phyloP scores from a whole-genome alignment of 345 rosid species.

The Syzygium aqueum region DNA sequence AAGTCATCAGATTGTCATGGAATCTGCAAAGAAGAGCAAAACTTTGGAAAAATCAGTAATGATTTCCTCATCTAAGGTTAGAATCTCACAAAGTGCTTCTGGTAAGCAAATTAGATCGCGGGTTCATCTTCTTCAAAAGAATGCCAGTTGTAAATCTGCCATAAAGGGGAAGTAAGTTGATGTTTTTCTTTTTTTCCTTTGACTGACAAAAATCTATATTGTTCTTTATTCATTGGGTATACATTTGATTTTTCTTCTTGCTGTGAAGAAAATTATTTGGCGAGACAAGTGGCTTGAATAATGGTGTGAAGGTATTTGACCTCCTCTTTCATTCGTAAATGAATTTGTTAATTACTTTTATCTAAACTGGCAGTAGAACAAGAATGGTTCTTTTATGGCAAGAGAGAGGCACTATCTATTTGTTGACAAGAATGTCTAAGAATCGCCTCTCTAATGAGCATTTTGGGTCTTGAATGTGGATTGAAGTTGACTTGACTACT shows the following conservation, averaged over 20 bases:
- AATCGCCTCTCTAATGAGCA: background rate
- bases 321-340: background rate
- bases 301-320: slow-evolving; percentile 38
- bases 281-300: slow-evolving; percentile 23
- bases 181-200: background rate
- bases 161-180: slow-evolving; percentile 35
- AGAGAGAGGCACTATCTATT: background rate
- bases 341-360: background rate
- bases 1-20: slow-evolving; percentile 9
- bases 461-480: background rate
- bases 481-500: background rate
- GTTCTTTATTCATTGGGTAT: background rate
- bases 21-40: slow-evolving; percentile 27
- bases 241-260: background rate
- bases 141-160: slow-evolving; percentile 20
- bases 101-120: slow-evolving; percentile 24
- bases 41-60: slow-evolving; percentile 15
- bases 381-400: background rate
- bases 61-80: slow-evolving; percentile 20
- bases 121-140: slow-evolving; percentile 20
- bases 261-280: slow-evolving; percentile 51
- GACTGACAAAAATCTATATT: background rate
- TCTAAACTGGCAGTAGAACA: background rate
- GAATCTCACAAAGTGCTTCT: slow-evolving; percentile 13
- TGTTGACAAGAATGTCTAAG: background rate